A percentile compares a stretch with the other conserved stretches of the same genome.
Evolutionary conservation across 2,329 filamentous ascomycete species (phyloP).

Genomic region (Lanzia echinophila): DNA sequence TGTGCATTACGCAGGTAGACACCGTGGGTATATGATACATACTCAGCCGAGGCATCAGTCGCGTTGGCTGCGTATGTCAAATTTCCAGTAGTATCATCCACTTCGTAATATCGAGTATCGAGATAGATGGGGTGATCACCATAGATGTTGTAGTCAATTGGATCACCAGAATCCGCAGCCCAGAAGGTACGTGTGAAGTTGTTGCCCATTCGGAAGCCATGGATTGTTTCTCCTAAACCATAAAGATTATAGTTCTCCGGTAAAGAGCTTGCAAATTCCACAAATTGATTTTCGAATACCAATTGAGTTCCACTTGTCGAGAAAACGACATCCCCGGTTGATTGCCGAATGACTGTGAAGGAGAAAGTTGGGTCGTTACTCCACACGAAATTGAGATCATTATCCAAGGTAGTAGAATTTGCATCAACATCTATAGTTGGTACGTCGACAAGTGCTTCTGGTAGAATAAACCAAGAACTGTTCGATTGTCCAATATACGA

Average conservation of each 20-base stretch:
- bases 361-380: constrained; percentile 54
- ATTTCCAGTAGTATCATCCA: constrained; percentile 39
- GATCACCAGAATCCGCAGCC: constrained; percentile 61
- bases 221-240: constrained; percentile 67
- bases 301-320: constrained; percentile 56
- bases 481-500: constrained; percentile 55
- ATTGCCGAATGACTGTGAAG: constrained; percentile 55
- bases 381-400: constrained; percentile 50
- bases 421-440: constrained; percentile 34
- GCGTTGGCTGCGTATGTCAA: constrained; percentile 49
- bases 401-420: constrained; percentile 38
- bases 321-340: constrained; percentile 60
- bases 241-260: constrained; percentile 71
- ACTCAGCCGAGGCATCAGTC: constrained; percentile 45
- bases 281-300: constrained; percentile 71
- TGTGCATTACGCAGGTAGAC: constrained; percentile 73
- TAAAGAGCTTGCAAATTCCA: constrained; percentile 61
- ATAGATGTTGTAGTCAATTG: constrained; percentile 53
- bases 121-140: constrained; percentile 73
- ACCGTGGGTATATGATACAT: constrained; percentile 65
- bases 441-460: constrained; percentile 49
- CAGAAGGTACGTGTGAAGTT: constrained; percentile 65
- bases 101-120: constrained; percentile 68
- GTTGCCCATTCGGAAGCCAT: constrained; percentile 63
- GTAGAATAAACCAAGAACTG: constrained; percentile 59